A percentile compares a stretch with the other conserved stretches of the same genome.
These are phyloP conservation scores for Termitomyces sp. DNA, from an alignment of 768 basidiomycete genomes.

Conservation along the genomic window DNA sequence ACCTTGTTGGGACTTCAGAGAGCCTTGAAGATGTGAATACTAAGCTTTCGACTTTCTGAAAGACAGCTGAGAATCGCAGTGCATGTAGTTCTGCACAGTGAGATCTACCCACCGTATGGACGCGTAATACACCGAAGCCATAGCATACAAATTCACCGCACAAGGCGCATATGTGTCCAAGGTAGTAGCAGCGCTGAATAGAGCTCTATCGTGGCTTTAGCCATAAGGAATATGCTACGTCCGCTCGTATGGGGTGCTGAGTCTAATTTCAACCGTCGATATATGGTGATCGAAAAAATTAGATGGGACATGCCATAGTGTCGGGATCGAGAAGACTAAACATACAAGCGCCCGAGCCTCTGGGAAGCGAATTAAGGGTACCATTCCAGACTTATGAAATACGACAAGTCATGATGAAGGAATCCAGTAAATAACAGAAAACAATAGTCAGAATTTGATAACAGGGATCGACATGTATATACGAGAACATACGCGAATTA, in stretches of 20 bases:
- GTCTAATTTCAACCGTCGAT: no score
- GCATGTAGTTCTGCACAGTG: not conserved
- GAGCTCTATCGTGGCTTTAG: not conserved
- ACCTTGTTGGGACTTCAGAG: conserved; percentile 1
- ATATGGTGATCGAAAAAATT: no score
- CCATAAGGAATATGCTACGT: not conserved
- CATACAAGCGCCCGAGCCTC: not conserved
- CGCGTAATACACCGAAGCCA: not conserved
- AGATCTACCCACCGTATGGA: not conserved
- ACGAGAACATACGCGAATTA: conserved; percentile 1
- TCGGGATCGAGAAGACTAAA: no score
- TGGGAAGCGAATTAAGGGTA: not conserved
- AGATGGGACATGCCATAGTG: no score
- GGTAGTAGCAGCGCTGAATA: not conserved
- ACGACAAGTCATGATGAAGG: not conserved
- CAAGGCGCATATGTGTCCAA: conserved; percentile 7
- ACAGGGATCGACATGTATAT: not conserved
- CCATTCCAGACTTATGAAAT: not conserved
- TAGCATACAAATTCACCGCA: conserved; percentile 10
- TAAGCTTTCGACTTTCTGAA: conserved; percentile 3
- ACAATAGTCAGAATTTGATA: not conserved
- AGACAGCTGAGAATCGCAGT: not conserved
- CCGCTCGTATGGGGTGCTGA: not conserved
- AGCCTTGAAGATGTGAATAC: not conserved
- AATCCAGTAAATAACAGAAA: not conserved